These are phyloP conservation scores for Wickerhamiella shivajii DNA, from an alignment of 805 yeast species.

Conservation along the genomic window DNA sequence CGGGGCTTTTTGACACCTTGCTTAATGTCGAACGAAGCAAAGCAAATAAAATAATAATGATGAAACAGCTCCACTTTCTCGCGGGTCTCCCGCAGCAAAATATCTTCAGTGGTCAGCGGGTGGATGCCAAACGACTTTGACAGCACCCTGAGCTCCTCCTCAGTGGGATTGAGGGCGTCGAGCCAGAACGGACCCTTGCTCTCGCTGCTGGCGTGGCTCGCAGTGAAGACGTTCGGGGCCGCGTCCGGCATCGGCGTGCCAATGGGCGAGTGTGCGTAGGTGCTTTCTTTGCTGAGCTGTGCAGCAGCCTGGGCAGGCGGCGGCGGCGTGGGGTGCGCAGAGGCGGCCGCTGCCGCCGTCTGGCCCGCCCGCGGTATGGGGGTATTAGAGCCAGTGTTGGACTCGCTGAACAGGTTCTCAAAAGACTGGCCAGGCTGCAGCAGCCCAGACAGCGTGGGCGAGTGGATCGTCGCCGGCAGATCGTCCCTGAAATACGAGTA, in stretches of 20 bases:
- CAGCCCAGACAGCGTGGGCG: conserved; percentile 76
- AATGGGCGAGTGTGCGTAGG: conserved; percentile 3
- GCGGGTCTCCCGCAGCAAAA: conserved; percentile 80
- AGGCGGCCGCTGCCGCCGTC: conserved; percentile 4
- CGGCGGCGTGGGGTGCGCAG: conserved; percentile 1
- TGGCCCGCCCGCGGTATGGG: conserved; percentile 1
- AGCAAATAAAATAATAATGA: conserved; percentile 83
- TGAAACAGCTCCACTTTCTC: conserved; percentile 90
- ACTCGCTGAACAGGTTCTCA: conserved; percentile 38
- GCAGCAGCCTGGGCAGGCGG: conserved; percentile 9
- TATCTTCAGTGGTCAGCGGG: conserved; percentile 93
- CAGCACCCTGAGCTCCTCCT: conserved; percentile 87
- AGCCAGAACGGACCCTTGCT: conserved; percentile 76
- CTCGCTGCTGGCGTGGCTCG: too few relatives aligned
- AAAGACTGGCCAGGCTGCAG: conserved; percentile 44
- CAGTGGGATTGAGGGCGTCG: conserved; percentile 84
- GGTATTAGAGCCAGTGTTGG: not conserved
- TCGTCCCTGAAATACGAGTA: conserved; percentile 90
- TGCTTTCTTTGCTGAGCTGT: conserved; percentile 4
- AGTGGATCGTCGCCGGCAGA: conserved; percentile 74
- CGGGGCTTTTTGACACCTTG: conserved; percentile 7
- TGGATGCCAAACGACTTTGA: conserved; percentile 89
- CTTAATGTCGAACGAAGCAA: conserved; percentile 59
- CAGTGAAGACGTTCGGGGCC: too few relatives aligned
- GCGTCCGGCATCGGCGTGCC: not conserved